Evolutionary conservation across 176 grass and related monocot genomes (phyloP), one percentile per base, ranked within the genome.

Genomic region (Bolboschoenus planiculmis): DNA sequence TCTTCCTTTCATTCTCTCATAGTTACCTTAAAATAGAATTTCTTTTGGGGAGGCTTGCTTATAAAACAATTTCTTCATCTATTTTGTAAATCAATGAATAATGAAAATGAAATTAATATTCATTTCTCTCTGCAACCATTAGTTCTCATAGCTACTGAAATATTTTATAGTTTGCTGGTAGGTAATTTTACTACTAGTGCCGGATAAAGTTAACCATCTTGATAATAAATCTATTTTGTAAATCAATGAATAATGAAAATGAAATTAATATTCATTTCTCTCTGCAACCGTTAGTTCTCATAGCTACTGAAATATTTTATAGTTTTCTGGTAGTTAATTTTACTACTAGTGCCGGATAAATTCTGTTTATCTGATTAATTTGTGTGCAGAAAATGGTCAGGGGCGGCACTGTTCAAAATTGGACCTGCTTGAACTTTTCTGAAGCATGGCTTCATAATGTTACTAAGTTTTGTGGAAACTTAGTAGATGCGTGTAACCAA

Each of bases 311-410:
- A n/a, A n/a, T n/a, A n/a, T n/a, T 2, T 68, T 0, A 10, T n/a
- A 56, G 8, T 79, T 26, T 78, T 1, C 7, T 80, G 20, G 13
- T 59, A 23, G 13, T 26, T 63, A 26, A 20, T 63, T 56, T 43
- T 23, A 47, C 60, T 27, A 64, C 37, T 48, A 46, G 31, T 29
- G 11, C 37, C 13, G 7, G 48, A 16, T 85, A 3, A 58, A 1
- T 53, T 34, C 55, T 18, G 34, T 46, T 11, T 14, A 36, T 27
- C 3, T 43, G 3, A 78, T 85, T 42, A 37, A 7, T 85, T 16
- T 73, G 59, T 84, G 23, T 82, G 14, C 65, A 97, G 87, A 93
- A 93, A 97, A 88, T 97, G 94, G 88, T 97, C 24, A 81, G 90
- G 73, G 94, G 91, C 44, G 89, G 87, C 43, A 81, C 26, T 42